A percentile compares a stretch with the other conserved stretches of the same genome.
Conservation (phyloP, 305 asterid genomes). For the Petunia hybrid region DNA sequence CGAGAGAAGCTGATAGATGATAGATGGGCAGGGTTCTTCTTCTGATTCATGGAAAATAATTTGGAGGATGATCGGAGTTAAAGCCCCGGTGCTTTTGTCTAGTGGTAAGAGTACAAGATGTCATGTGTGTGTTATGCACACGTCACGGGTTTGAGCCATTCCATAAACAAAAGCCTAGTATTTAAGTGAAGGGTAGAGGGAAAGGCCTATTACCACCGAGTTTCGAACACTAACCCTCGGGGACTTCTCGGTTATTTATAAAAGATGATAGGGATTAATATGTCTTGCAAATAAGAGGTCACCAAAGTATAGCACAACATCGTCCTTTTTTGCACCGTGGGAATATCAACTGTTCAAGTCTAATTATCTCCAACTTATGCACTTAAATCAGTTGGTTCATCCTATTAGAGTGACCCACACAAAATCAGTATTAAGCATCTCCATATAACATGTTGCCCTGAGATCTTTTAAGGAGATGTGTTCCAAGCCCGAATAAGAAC, state of each 20-base stretch:
- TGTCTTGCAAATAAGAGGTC: conserved; percentile 15
- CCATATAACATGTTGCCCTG: neutral
- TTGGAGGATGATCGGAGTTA: conserved; percentile 8
- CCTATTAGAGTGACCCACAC: conserved; percentile 8
- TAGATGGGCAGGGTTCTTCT: neutral
- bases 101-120: no score
- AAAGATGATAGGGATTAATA: neutral
- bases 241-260: no score
- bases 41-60: conserved; percentile 1
- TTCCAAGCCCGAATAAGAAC: neutral
- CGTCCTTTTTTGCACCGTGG: neutral
- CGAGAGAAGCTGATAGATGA: neutral
- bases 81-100: no score
- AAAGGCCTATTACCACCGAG: no score
- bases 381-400: conserved; percentile 4
- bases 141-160: no score
- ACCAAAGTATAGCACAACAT: neutral
- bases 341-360: neutral
- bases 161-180: no score
- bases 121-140: no score
- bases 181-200: no score
- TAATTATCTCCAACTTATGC: conserved; percentile 19
- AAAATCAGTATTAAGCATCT: conserved; percentile 1
- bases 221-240: no score
- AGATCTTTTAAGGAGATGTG: neutral